Evolutionary conservation across 352 stramenopile genomes (phyloP).

Genomic region (Pythium rhizo-oryzae): DNA sequence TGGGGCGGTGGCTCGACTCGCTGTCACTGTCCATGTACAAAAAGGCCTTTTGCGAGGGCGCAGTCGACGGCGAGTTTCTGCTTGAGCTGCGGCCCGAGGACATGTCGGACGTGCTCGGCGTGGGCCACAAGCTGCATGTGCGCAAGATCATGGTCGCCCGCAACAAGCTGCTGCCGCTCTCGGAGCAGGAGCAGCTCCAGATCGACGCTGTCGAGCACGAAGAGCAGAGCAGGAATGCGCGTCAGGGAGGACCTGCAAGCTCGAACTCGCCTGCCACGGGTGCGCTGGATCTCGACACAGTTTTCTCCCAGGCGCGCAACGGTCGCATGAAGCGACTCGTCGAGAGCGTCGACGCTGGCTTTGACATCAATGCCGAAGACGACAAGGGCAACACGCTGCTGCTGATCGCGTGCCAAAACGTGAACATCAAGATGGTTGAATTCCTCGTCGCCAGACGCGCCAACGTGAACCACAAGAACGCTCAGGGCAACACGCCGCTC

Average conservation of each 20-base stretch:
- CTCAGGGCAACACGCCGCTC: slow-evolving; percentile 91
- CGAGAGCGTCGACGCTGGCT: slow-evolving; percentile 90
- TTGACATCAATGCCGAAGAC: slow-evolving; percentile 89
- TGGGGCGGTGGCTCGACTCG: slow-evolving; percentile 91
- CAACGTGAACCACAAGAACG: slow-evolving; percentile 93
- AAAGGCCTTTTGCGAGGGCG: slow-evolving; percentile 85
- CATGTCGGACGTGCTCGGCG: slow-evolving; percentile 88
- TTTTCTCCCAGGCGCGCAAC: slow-evolving; percentile 92
- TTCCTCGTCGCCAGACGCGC: slow-evolving; percentile 82
- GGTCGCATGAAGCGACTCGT: slow-evolving; percentile 88
- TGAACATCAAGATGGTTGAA: slow-evolving; percentile 90
- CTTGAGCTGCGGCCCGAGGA: slow-evolving; percentile 92
- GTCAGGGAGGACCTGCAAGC: slow-evolving; percentile 19
- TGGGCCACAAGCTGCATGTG: slow-evolving; percentile 93
- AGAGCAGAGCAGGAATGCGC: slow-evolving; percentile 38
- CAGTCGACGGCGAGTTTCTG: slow-evolving; percentile 92
- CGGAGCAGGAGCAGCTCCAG: slow-evolving; percentile 66
- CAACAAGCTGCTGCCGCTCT: slow-evolving; percentile 90
- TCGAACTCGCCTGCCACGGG: not conserved
- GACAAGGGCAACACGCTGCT: slow-evolving; percentile 94
- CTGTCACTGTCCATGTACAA: slow-evolving; percentile 92
- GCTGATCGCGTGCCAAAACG: slow-evolving; percentile 89
- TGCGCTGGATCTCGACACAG: slow-evolving; percentile 54
- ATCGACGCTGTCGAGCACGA: slow-evolving; percentile 62
- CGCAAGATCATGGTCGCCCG: slow-evolving; percentile 88